phyloP scores from a whole-genome alignment of 192 early-diverging fungal genomes.

The Entophlyctis luteolus region DNA sequence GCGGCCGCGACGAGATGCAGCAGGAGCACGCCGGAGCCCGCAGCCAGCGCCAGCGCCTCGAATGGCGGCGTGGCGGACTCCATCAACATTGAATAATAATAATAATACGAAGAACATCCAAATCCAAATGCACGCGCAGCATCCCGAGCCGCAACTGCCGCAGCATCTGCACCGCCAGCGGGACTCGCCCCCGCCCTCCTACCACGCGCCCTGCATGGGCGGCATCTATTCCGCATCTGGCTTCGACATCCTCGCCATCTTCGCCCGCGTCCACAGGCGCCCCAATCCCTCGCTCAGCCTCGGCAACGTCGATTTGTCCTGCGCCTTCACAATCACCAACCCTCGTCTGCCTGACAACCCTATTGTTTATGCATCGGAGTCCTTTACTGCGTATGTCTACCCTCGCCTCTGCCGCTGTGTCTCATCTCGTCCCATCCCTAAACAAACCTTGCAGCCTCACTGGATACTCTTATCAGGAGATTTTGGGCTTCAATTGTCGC shows the following conservation, averaged over 20 bases:
- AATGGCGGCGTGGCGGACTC: too few relatives aligned
- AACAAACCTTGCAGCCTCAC: conserved; percentile 48
- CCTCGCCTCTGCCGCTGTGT: not conserved
- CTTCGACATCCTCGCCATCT: conserved; percentile 43
- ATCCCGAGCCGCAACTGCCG: not conserved
- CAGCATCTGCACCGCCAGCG: not conserved
- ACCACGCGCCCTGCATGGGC: not conserved
- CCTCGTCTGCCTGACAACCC: conserved; percentile 58
- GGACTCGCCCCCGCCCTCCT: not conserved
- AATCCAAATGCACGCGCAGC: not conserved
- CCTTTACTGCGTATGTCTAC: conserved; percentile 46
- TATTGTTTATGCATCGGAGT: conserved; percentile 61
- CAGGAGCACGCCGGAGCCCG: not conserved
- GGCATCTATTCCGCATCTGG: conserved; percentile 31
- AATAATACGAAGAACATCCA: too few relatives aligned
- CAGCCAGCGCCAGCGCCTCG: not conserved
- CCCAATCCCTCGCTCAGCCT: conserved; percentile 56
- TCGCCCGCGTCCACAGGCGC: conserved; percentile 38
- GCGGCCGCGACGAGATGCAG: not conserved
- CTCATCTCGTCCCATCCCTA: too few relatives aligned
- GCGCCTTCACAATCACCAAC: conserved; percentile 55
- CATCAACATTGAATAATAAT: too few relatives aligned
- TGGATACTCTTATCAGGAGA: conserved; percentile 40
- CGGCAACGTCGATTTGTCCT: conserved; percentile 57
- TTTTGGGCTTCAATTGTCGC: conserved; percentile 48